These are phyloP conservation scores for Naganishia onofrii DNA, from an alignment of 768 basidiomycete genomes.

Conservation along the genomic window DNA sequence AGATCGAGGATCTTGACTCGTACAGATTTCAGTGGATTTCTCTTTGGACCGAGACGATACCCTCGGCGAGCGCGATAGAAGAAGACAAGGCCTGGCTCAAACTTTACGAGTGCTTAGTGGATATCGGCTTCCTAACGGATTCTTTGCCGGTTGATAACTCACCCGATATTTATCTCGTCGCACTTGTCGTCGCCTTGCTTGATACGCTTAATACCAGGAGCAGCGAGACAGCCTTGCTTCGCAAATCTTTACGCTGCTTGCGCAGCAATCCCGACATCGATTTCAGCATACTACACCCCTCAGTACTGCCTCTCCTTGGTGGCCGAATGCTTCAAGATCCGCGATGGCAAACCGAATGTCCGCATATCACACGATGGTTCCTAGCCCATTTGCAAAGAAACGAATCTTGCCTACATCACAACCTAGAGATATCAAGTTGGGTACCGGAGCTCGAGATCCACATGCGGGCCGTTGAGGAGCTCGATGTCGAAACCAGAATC, in stretches of 20 bases:
- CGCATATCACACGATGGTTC: conserved; percentile 16
- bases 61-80: not conserved
- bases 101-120: not conserved
- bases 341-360: conserved; percentile 13
- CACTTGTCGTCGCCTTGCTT: not conserved
- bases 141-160: conserved; percentile 14
- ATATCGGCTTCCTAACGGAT: conserved; percentile 14
- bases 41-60: not conserved
- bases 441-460: not conserved
- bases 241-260: conserved; percentile 10
- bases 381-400: conserved; percentile 6
- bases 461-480: conserved; percentile 13
- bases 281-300: not conserved
- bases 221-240: not conserved
- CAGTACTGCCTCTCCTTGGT: not conserved
- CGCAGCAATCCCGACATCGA: conserved; percentile 20
- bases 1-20: conserved; percentile 12
- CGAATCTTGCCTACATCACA: not conserved
- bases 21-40: conserved; percentile 1
- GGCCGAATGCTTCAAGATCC: conserved; percentile 3
- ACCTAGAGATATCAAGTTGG: not conserved
- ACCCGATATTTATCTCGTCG: conserved; percentile 12
- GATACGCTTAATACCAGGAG: not conserved
- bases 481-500: conserved; percentile 16
- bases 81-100: not conserved